Base-by-base conservation (phyloP, 2,329 filamentous ascomycete genomes). In the Chaetomium olivaceum region DNA sequence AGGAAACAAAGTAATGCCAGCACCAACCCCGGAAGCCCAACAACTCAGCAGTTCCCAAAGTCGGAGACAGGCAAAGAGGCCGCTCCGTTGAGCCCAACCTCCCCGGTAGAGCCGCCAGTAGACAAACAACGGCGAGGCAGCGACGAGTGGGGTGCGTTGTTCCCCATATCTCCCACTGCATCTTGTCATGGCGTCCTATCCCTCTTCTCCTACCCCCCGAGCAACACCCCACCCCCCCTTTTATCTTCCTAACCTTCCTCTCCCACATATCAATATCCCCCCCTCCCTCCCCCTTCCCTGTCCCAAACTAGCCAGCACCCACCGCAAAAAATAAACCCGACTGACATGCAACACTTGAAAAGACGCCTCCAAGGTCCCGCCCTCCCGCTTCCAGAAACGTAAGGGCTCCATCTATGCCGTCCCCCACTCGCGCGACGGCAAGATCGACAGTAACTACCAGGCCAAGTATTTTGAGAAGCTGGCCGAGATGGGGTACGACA, bases 361-460 rank as follows among this genome's bases (percentile, higher is more conserved):
- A 64, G 87, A 90, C 76, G 88, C 88, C 4, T 82, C 85, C 70
- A 90, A 90, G 76, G 87, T 89, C 0, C 86, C 86, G 1, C 88
- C 88, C 11, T 87, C 84, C 68, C 85, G 86, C 56, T 90, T 91
- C 78, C 88, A 90, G 76, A 89, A 89, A 78, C 85, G 86, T 73
- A 87, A 88, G 77, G 88, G 88, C 63, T 89, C 85, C 73, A 88
- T 90, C 76, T 89, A 87, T 74, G 85, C 87, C 56, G 90, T 88
- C 9, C 87, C 86, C 2, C 80, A 80, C 71, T 88, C 85, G 27
- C 83, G 87, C 65, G 88, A 90, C 75, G 87, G 87, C 21, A 86
- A 89, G 73, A 79, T 89, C 60, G 84, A 86, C 71, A 81, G 80
- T 65, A 87, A 87, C 74, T 83, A 84, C 62, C 81, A 83, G 69